A percentile compares a stretch with the other conserved stretches of the same genome.
Evolutionary conservation across 2,329 filamentous ascomycete species (phyloP).

Genomic region (Talaromyces amestolkiae): DNA sequence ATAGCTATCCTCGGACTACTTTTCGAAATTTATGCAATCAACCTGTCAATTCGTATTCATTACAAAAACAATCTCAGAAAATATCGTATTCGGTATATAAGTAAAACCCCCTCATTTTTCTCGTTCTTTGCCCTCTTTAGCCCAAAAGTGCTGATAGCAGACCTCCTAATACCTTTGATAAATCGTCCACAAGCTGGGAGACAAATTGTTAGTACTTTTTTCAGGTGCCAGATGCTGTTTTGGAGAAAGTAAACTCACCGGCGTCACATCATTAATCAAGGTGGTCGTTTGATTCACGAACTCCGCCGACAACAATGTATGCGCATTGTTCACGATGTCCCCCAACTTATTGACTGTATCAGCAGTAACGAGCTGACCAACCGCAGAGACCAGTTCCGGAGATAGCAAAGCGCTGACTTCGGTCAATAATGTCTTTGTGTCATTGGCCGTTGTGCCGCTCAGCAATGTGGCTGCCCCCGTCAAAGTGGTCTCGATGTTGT

Average conservation of each 20-base stretch:
- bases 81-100: not conserved
- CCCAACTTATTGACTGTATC: conserved; percentile 27
- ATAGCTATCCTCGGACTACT: not conserved
- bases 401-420: conserved; percentile 31
- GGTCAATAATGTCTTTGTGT: conserved; percentile 28
- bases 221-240: not conserved
- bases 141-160: conserved; percentile 15
- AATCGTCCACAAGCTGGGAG: conserved; percentile 29
- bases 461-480: conserved; percentile 23
- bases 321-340: conserved; percentile 29
- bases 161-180: conserved; percentile 24
- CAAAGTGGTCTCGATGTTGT: conserved; percentile 20
- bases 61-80: not conserved
- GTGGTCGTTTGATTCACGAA: conserved; percentile 32
- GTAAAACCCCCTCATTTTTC: not conserved
- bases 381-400: conserved; percentile 26
- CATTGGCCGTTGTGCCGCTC: conserved; percentile 30
- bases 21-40: not conserved
- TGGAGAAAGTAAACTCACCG: conserved; percentile 25
- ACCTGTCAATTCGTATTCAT: not conserved
- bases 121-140: not conserved
- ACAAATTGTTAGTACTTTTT: not conserved
- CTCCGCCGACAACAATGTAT: conserved; percentile 26
- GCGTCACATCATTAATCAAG: conserved; percentile 34
- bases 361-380: conserved; percentile 26